A percentile compares a stretch with the other conserved stretches of the same genome.
These are phyloP conservation scores for Stentor coeruleus DNA, from an alignment of 73 alveolate genomes.

Conservation along the genomic window DNA sequence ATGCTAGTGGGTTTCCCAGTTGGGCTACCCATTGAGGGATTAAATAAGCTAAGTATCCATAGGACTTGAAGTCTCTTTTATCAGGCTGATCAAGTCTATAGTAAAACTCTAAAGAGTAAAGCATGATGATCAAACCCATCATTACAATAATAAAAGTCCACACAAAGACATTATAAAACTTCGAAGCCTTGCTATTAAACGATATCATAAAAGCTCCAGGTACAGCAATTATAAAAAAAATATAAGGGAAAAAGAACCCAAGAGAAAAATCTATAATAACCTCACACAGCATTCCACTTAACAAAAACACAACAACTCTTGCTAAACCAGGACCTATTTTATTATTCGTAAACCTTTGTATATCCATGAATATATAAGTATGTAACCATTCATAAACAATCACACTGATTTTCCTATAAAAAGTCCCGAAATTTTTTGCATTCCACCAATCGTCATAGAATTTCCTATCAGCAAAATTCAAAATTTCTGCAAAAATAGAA, in stretches of 20 bases:
- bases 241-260: slow-evolving; percentile 79
- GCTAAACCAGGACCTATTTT: slow-evolving; percentile 37
- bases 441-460: slow-evolving; percentile 74
- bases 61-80: too few relatives aligned
- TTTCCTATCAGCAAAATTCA: slow-evolving; percentile 74
- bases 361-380: slow-evolving; percentile 68
- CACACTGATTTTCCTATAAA: slow-evolving; percentile 64
- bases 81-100: neutral
- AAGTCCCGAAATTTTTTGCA: slow-evolving; percentile 40
- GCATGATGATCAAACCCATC: neutral
- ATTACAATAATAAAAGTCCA: neutral
- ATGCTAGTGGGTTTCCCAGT: too few relatives aligned
- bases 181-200: slow-evolving; percentile 1
- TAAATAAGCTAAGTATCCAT: neutral
- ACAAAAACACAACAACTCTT: slow-evolving; percentile 52
- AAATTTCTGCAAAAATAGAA: slow-evolving; percentile 67
- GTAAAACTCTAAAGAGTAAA: neutral
- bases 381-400: slow-evolving; percentile 78
- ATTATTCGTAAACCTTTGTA: slow-evolving; percentile 60
- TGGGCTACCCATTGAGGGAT: slow-evolving; percentile 19
- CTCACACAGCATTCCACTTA: slow-evolving; percentile 76
- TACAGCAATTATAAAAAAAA: slow-evolving; percentile 76
- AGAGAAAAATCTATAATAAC: slow-evolving; percentile 63
- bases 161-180: neutral
- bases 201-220: slow-evolving; percentile 72